Evolutionary conservation across 140 eudicot species (phyloP), one percentile per base, ranked within the genome.

Genomic region (Senecio squalidus): DNA sequence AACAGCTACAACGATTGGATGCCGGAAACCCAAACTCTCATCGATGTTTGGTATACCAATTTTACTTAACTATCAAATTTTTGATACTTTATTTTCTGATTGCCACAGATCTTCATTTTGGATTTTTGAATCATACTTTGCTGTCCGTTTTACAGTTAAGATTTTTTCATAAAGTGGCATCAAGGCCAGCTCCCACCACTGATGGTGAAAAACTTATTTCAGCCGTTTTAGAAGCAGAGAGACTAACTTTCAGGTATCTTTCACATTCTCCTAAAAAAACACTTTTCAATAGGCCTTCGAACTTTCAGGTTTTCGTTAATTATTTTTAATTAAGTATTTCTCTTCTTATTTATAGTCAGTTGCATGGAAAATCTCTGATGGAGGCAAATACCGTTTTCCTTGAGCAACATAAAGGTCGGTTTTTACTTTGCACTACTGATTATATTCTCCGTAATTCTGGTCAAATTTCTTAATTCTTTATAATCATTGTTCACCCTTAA

Each of bases 151-250:
- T 49, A 70, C 89, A 88, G 98, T 66, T 92, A 65, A 64, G 82
- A 59, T 87, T 92, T 79, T 92, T 92, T 71, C 76, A 79, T 55
- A 84, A 78, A 76, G 86, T 84, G 49, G 83, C 78, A 67, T 84
- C 96, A 48, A 75, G 87, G 82, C 82, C 96, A 27, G 60, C 89
- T 75, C 96, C 96, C 20, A 73, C 60, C 57, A 81, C 83, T 14
- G 89, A 84, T 55, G 45, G 82, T 31, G 95, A 87, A 68, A 84
- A 80, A 60, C 87, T 92, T 39, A 80, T 92, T 57, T 80, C 78
- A 33, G 79, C 78, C 9, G 96, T 92, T 39, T 34, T 92, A 66
- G 98, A 87, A 73, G 98, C 93, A 49, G 98, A 92, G 64, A 76
- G 92, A 26, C 78, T 69, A 23, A 66, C 78, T 57, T 74, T 92